These are phyloP conservation scores for Lactifluus piperatus DNA, from an alignment of 768 basidiomycete genomes.

Conservation along the genomic window DNA sequence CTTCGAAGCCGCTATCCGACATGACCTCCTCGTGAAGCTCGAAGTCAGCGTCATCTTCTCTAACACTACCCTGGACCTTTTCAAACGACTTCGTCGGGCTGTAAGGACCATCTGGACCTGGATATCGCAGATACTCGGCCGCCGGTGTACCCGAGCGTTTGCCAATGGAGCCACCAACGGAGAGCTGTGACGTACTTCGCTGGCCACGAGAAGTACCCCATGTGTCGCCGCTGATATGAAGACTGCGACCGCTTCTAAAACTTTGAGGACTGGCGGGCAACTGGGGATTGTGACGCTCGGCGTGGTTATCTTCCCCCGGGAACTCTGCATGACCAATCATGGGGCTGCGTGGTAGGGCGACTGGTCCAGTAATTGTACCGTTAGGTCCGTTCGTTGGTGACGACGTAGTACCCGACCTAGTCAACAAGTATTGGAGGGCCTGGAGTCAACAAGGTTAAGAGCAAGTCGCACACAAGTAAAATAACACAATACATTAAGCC, in stretches of 20 bases:
- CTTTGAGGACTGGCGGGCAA: constrained; percentile 60
- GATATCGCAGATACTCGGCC: constrained; percentile 81
- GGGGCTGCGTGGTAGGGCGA: constrained; percentile 24
- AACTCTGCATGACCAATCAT: constrained; percentile 26
- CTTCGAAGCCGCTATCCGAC: constrained; percentile 80
- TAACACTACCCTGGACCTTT: constrained; percentile 26
- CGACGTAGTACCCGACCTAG: constrained; percentile 46
- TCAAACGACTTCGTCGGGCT: constrained; percentile 58
- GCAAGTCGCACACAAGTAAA: constrained; percentile 11
- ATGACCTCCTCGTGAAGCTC: constrained; percentile 69
- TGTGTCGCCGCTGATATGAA: constrained; percentile 44
- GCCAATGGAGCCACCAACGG: constrained; percentile 60
- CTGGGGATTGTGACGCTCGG: constrained; percentile 42
- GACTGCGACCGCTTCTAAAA: constrained; percentile 59
- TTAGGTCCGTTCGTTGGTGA: constrained; percentile 21
- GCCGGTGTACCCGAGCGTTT: constrained; percentile 91
- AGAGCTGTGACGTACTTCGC: constrained; percentile 73
- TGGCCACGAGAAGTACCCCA: constrained; percentile 71
- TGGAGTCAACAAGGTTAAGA: constrained; percentile 27
- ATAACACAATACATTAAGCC: constrained; percentile 64
- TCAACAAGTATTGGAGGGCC: constrained; percentile 87
- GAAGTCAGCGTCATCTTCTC: constrained; percentile 63
- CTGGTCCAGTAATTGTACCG: constrained; percentile 2
- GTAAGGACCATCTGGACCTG: constrained; percentile 63
- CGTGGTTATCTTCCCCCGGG: constrained; percentile 29